A percentile compares a stretch with the other conserved stretches of the same genome.
Conservation (phyloP, 139 green algal species). For the Ostreobium quekettii region DNA sequence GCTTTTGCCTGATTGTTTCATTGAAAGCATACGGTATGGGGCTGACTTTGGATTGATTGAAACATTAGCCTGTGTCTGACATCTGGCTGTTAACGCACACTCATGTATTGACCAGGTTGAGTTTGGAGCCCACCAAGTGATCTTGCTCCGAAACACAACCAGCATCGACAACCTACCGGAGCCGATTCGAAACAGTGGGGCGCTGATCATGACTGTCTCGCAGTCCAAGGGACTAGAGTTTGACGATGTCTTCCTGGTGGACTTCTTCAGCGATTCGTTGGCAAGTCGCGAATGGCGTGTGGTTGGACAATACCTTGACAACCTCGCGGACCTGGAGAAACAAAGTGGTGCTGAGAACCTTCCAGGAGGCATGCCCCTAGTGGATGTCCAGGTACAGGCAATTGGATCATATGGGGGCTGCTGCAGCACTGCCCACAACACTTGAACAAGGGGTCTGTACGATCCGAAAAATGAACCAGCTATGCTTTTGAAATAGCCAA, state of each 20-base stretch:
- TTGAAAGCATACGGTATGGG: too few species aligned
- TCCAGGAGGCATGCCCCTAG: too few species aligned
- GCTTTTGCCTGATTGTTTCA: too few species aligned
- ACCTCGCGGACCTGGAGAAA: slow-evolving; percentile 27
- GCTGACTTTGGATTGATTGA: too few species aligned
- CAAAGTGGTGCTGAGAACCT: background rate
- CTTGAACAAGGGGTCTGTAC: background rate
- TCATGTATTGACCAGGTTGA: slow-evolving; percentile 54
- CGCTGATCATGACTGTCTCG: slow-evolving; percentile 56
- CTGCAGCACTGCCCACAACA: background rate
- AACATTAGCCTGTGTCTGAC: too few species aligned
- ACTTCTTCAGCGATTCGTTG: slow-evolving; percentile 58
- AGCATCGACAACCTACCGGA: slow-evolving; percentile 34
- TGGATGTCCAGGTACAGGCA: slow-evolving; percentile 6
- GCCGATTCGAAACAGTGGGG: slow-evolving; percentile 39
- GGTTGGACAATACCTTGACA: slow-evolving; percentile 42
- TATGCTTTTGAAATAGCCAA: too few species aligned
- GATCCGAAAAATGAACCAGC: background rate
- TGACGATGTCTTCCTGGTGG: slow-evolving; percentile 50
- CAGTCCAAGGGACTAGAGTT: slow-evolving; percentile 71
- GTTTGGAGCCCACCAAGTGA: slow-evolving; percentile 71
- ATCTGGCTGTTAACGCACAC: too few species aligned
- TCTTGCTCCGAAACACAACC: slow-evolving; percentile 48
- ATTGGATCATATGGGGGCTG: background rate
- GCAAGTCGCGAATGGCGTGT: slow-evolving; percentile 55